Base-by-base conservation (phyloP, 2,329 filamentous ascomycete genomes). In the Aspergillus clavatus region DNA sequence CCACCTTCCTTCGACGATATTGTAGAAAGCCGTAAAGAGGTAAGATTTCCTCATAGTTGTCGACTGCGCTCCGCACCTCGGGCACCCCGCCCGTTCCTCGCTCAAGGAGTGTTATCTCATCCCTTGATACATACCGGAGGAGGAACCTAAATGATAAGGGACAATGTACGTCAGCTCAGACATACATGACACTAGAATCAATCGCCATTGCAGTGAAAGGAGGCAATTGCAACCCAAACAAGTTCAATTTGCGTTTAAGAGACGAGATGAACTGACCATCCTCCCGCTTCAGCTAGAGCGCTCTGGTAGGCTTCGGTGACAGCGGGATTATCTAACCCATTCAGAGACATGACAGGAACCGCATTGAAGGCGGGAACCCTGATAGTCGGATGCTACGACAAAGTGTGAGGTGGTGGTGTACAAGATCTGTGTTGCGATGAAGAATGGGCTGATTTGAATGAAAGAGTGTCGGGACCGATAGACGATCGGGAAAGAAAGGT, bases 1-100 rank as follows among this genome's bases (percentile, higher is more conserved):
- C 72, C 39, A 97, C 86, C 69, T 89, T 96, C 63, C 89, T 82
- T 63, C 90, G 83, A 45, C 91, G 79, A 68, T 96, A 97, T 58
- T 87, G 83, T 56, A 98, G 72, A 64, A 96, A 89, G 42, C 93
- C 93, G 63, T 94, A 98, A 38, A 98, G 74, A 18, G 93, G 93
- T 51, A 89, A 93, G 44, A 81, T 79, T 54, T 96, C 90, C 45
- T 87, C 81, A 64, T 94, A 95, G 51, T 80, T 75, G 47, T 84
- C 80, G 55, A 97, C 84, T 45, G 82, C 79, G 60, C 83, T 82
- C 61, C 89, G 85, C 53, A 93, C 82, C 65, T 97, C 93, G 49
- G 82, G 78, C 47, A 95, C 84, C 52, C 93, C 91, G 55, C 87
- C 87, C 55, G 77, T 85, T 40, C 93, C 93, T 55, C 80, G 81